Evolutionary conservation across 1,284 basidiomycete genomes (phyloP).

Genomic region (Volvariella volvacea): DNA sequence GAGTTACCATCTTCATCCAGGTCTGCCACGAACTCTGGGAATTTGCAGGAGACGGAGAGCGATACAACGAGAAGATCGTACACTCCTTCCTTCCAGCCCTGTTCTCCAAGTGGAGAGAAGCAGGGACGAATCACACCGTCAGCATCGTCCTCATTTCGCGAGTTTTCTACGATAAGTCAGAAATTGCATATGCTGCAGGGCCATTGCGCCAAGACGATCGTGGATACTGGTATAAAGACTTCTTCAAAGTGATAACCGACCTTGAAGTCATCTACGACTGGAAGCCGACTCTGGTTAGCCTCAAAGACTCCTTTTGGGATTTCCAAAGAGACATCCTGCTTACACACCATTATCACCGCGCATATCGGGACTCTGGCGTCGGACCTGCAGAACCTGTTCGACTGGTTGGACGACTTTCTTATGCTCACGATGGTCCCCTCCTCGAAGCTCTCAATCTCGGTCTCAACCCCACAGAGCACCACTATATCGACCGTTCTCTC

Average conservation of each 20-base stretch:
- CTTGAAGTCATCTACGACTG: constrained; percentile 85
- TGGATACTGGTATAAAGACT: constrained; percentile 89
- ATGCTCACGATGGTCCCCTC: constrained; percentile 92
- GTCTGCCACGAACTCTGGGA: constrained; percentile 96
- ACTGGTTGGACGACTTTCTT: constrained; percentile 73
- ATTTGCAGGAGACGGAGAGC: constrained; percentile 93
- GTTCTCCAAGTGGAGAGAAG: constrained; percentile 77
- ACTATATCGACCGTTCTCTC: constrained; percentile 94
- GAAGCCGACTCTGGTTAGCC: constrained; percentile 77
- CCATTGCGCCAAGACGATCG: constrained; percentile 70
- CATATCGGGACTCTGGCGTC: constrained; percentile 35
- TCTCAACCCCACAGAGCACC: constrained; percentile 89
- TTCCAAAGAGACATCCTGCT: constrained; percentile 86
- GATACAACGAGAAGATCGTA: constrained; percentile 94
- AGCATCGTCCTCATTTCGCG: constrained; percentile 94
- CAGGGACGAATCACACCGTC: constrained; percentile 87
- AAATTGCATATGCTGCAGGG: constrained; percentile 72
- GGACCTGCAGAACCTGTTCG: constrained; percentile 51
- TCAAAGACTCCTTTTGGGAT: constrained; percentile 85
- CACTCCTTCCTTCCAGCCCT: constrained; percentile 87
- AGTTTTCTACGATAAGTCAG: constrained; percentile 84
- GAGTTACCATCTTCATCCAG: constrained; percentile 91
- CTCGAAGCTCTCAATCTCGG: constrained; percentile 93
- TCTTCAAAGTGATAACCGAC: constrained; percentile 92
- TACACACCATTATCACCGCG: constrained; percentile 78